Conservation (phyloP, 768 basidiomycete genomes). For the Psilocybe tampanensis region DNA sequence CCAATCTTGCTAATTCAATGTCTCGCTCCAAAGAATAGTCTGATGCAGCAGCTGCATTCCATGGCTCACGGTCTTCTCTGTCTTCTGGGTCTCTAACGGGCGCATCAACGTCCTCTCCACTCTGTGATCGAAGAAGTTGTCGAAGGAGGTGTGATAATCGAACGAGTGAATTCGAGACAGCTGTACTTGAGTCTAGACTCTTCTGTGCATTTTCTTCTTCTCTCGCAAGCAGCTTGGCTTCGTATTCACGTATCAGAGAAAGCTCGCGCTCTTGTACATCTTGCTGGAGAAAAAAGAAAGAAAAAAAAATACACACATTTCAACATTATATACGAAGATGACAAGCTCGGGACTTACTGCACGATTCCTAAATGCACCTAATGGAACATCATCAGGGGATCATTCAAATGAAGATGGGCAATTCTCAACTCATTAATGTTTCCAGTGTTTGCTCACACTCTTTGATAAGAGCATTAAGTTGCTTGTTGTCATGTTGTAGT, state of each 20-base stretch:
- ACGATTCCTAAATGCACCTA: slow-evolving; percentile 76
- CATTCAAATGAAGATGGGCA: slow-evolving; percentile 3
- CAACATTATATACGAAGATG: slow-evolving; percentile 1
- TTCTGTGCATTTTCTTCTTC: slow-evolving; percentile 68
- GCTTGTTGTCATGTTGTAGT: slow-evolving; percentile 94
- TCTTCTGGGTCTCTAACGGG: slow-evolving; percentile 25
- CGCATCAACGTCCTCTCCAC: slow-evolving; percentile 59
- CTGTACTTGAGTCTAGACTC: slow-evolving; percentile 62
- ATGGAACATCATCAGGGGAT: slow-evolving; percentile 8
- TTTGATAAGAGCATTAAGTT: slow-evolving; percentile 85
- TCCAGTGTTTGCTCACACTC: slow-evolving; percentile 98
- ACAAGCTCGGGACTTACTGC: slow-evolving; percentile 62
- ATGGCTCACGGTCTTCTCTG: slow-evolving; percentile 43
- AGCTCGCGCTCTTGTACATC: slow-evolving; percentile 93
- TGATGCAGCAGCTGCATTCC: slow-evolving; percentile 39
- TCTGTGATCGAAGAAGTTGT: slow-evolving; percentile 64
- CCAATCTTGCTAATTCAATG: slow-evolving; percentile 83
- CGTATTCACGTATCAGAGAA: slow-evolving; percentile 87
- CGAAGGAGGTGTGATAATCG: slow-evolving; percentile 73
- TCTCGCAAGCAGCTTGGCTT: slow-evolving; percentile 74
- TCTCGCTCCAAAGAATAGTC: slow-evolving; percentile 89
- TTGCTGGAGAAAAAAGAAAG: slow-evolving; percentile 55
- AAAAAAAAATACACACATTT: slow-evolving; percentile 9
- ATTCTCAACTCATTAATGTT: slow-evolving; percentile 76
- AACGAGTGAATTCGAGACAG: slow-evolving; percentile 66